Conservation (phyloP, 2,329 filamentous ascomycete genomes). For the Colletotrichum somersetense region DNA sequence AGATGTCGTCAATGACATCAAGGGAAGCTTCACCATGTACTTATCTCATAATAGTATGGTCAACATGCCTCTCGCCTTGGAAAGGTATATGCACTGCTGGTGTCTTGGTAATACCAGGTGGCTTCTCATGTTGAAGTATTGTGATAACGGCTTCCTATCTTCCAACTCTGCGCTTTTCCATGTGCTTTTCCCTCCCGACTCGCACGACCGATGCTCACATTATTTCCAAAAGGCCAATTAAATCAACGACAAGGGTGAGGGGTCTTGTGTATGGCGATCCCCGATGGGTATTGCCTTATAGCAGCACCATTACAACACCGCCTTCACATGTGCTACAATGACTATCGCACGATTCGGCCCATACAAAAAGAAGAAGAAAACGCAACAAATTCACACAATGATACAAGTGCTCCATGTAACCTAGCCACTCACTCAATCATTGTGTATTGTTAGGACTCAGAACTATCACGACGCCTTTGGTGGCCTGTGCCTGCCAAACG, state of each 20-base stretch:
- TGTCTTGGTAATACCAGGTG: too few species aligned
- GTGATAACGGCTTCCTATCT: background rate
- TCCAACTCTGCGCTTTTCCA: background rate
- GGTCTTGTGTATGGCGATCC: background rate
- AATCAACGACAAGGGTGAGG: background rate
- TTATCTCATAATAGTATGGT: background rate
- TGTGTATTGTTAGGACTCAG: too few species aligned
- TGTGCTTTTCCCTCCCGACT: background rate
- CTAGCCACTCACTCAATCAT: too few species aligned
- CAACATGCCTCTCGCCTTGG: too few species aligned
- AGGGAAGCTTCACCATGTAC: background rate
- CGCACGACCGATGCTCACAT: background rate
- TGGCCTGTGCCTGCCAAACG: background rate
- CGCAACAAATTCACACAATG: background rate
- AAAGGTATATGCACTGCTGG: background rate
- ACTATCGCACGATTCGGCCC: background rate
- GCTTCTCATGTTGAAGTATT: background rate
- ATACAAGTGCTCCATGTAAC: background rate
- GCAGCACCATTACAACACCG: background rate
- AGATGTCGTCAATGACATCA: background rate
- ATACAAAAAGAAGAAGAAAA: background rate
- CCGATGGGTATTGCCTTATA: background rate
- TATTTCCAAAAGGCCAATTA: too few species aligned
- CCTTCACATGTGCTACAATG: background rate
- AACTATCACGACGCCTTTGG: background rate